Conservation (phyloP, 345 rosid genomes). For the Clarkia xantiana region DNA sequence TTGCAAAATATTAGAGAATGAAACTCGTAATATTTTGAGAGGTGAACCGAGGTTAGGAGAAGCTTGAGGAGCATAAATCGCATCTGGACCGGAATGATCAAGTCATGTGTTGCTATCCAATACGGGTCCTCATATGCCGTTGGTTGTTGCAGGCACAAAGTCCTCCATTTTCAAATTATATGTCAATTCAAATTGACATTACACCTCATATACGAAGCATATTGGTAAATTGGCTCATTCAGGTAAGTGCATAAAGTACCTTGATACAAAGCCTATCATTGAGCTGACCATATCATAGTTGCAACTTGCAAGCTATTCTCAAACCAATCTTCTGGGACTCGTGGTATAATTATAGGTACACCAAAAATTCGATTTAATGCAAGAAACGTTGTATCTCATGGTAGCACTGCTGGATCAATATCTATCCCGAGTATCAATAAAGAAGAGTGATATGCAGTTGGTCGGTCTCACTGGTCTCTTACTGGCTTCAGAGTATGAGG, state of each 20-base stretch:
- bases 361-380: constrained; percentile 74
- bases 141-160: constrained; percentile 45
- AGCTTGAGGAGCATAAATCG: no score
- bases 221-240: constrained; percentile 89
- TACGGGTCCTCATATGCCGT: no score
- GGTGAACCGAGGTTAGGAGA: no score
- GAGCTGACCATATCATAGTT: not conserved
- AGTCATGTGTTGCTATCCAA: no score
- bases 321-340: not conserved
- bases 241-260: constrained; percentile 31
- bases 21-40: no score
- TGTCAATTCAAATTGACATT: constrained; percentile 45
- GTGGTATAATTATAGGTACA: constrained; percentile 48
- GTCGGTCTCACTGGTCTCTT: constrained; percentile 78
- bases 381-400: constrained; percentile 83
- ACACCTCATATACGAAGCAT: constrained; percentile 72
- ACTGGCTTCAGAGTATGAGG: constrained; percentile 90
- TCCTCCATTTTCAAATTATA: constrained; percentile 38
- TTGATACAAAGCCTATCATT: not conserved
- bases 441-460: constrained; percentile 76
- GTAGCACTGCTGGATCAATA: constrained; percentile 57
- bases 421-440: constrained; percentile 61
- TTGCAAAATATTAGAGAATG: no score
- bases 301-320: not conserved
- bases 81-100: no score